Percentiles rank a stretch among this genome's conserved stretches.
Conservation (phyloP, 1,284 basidiomycete genomes). For the Tylopilus sp. region DNA sequence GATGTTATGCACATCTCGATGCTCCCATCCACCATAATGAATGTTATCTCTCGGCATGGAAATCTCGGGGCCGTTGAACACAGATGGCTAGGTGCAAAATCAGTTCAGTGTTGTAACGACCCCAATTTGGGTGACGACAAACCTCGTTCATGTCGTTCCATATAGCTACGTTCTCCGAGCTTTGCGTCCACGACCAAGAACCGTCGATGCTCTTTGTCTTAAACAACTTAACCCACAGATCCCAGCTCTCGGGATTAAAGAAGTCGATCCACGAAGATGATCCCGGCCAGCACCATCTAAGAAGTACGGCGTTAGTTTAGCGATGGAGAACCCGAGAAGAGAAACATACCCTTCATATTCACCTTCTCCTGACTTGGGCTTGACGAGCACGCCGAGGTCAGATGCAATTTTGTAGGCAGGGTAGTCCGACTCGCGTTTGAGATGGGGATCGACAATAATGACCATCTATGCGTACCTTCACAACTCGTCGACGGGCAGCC, state of each 20-base stretch:
- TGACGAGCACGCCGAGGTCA: constrained; percentile 80
- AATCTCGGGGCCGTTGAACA: constrained; percentile 98
- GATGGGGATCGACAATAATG: constrained; percentile 94
- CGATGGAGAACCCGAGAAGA: not conserved
- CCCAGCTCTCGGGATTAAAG: constrained; percentile 88
- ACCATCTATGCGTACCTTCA: constrained; percentile 69
- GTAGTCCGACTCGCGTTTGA: constrained; percentile 81
- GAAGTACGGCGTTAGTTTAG: not conserved
- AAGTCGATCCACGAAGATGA: constrained; percentile 96
- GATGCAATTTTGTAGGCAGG: constrained; percentile 85
- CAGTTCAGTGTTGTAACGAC: not conserved
- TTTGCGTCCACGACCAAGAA: constrained; percentile 70
- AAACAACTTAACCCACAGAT: constrained; percentile 89
- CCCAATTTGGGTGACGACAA: constrained; percentile 4
- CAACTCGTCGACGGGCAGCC: not conserved
- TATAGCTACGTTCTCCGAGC: constrained; percentile 80
- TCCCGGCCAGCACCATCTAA: constrained; percentile 92
- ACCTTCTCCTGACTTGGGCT: constrained; percentile 69
- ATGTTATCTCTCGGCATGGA: constrained; percentile 94
- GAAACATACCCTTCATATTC: constrained; percentile 79
- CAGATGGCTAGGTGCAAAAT: constrained; percentile 63
- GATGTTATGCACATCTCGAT: constrained; percentile 93
- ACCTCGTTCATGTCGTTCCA: constrained; percentile 99
- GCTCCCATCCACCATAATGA: constrained; percentile 95
- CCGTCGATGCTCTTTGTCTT: constrained; percentile 50